Conservation (phyloP, 352 stramenopile species). For the Pythium brassicae region DNA sequence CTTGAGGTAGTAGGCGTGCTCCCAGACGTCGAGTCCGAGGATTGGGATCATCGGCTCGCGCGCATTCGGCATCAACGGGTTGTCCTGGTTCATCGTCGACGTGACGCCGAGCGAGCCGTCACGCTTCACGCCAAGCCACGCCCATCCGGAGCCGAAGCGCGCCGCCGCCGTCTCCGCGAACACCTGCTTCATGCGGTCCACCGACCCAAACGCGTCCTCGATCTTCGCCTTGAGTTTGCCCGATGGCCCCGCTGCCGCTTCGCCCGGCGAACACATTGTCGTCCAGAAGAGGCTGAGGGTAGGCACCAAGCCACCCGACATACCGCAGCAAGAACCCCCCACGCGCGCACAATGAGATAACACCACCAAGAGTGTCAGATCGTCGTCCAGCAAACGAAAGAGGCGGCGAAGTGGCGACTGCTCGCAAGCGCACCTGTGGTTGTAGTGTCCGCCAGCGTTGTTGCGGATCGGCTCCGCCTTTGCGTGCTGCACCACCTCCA, state of each 20-base stretch:
- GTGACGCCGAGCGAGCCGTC: conserved; percentile 93
- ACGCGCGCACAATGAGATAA: no score
- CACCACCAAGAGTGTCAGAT: no score
- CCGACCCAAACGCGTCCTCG: conserved; percentile 87
- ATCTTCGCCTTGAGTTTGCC: conserved; percentile 80
- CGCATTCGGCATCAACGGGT: conserved; percentile 71
- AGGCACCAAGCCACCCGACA: no score
- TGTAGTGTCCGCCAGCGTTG: conserved; percentile 85
- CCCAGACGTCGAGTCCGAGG: conserved; percentile 94
- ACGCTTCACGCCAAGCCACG: conserved; percentile 82
- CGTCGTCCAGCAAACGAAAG: background rate
- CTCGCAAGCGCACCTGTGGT: conserved; percentile 39
- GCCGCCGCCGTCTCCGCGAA: conserved; percentile 85
- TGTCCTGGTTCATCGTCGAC: conserved; percentile 95
- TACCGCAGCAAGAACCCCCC: no score
- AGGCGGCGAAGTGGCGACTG: background rate
- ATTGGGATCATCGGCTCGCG: conserved; percentile 87
- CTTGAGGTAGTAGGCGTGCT: conserved; percentile 96
- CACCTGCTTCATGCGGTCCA: conserved; percentile 86
- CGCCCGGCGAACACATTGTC: conserved; percentile 81
- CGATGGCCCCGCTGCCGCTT: conserved; percentile 69
- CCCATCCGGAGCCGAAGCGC: conserved; percentile 89
- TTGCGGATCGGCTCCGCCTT: conserved; percentile 75
- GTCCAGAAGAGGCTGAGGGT: conserved; percentile 87
- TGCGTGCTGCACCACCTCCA: conserved; percentile 70